Evolutionary conservation across 2,329 filamentous ascomycete species (phyloP), one percentile per base, ranked within the genome.

Genomic region (Aspergillus tanneri): DNA sequence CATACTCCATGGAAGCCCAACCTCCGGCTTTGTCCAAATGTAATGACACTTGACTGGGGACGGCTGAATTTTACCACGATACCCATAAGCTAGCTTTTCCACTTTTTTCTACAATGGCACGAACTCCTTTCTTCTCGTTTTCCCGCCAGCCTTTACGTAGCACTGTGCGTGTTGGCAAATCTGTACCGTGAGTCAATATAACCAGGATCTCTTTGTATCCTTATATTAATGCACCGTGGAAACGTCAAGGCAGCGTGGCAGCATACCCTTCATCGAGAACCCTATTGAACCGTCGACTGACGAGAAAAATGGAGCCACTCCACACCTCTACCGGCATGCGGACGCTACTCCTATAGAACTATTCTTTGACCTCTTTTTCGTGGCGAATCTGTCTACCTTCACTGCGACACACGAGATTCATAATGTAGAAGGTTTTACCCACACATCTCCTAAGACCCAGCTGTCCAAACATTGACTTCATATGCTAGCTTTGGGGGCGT

Each of bases 371-470:
- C 67, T 83, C 0, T 83, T 83, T 57, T 81, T 83, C 49, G 79
- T 85, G 5, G 83, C 82, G 47, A 86, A 86, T 57, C 71, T 86
- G 45, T 81, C 80, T 4, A 82, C 83, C 10, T 86, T 86, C 57
- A 80, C 78, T 3, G 71, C 71, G 7, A 70, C 74, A 4, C 76
- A 80, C 54, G 77, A 81, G 34, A 80, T 83, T 53, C 80, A 79
- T 55, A 74, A 78, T 53, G 45, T 66, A 12, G 62, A 70, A 58
- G 63, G 67, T 69, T 55, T 56, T 64, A 60, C 49, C 10, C 5
- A 25, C 9, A 9, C 10, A 3, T 25, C 24, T 11, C n/a, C n/a
- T 32, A 8, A 7, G 2, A 18, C 18, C 16, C 16, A 6, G 8
- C 27, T 19, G 30, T 14, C 14, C 30, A 11, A 30, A 18, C 14